A percentile compares a stretch with the other conserved stretches of the same genome.
These are phyloP conservation scores for Pseudogymnoascus sp. DNA, from an alignment of 2,329 filamentous ascomycete genomes.

Conservation along the genomic window DNA sequence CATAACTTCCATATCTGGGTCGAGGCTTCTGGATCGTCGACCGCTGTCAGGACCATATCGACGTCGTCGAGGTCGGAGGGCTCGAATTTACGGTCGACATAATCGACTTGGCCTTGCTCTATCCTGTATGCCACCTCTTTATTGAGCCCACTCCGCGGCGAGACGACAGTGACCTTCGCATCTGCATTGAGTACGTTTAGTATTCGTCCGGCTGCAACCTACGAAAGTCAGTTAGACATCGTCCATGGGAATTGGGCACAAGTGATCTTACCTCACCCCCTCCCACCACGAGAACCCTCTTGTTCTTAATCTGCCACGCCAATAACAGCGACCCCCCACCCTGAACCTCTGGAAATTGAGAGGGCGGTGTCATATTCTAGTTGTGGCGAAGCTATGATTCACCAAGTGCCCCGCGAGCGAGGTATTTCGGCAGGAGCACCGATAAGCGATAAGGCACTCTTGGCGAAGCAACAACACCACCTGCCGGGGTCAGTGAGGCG, in stretches of 20 bases:
- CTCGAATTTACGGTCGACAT: constrained; percentile 76
- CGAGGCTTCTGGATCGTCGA: constrained; percentile 90
- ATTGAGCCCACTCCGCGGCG: constrained; percentile 71
- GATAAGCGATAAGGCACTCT: constrained; percentile 3
- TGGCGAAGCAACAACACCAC: background rate
- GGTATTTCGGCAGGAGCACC: background rate
- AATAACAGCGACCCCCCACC: constrained; percentile 88
- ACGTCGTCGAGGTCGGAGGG: constrained; percentile 72
- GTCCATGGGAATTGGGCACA: constrained; percentile 20
- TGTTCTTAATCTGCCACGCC: constrained; percentile 89
- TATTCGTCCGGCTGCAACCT: constrained; percentile 95
- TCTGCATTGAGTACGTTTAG: constrained; percentile 92
- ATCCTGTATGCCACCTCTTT: constrained; percentile 81
- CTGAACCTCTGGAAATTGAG: constrained; percentile 65
- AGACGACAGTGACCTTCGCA: constrained; percentile 78
- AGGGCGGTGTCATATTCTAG: background rate
- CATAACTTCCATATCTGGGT: constrained; percentile 88
- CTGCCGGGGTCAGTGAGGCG: constrained; percentile 1
- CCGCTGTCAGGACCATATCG: constrained; percentile 85
- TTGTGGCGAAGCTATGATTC: background rate
- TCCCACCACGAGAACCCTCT: constrained; percentile 83
- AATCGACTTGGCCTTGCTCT: constrained; percentile 62
- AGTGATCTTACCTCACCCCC: constrained; percentile 70
- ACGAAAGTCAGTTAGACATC: constrained; percentile 13
- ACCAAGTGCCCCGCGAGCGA: background rate